Evolutionary conservation across 257 asterid genomes (phyloP), one percentile per base, ranked within the genome.

Genomic region (Solanum pennellii): DNA sequence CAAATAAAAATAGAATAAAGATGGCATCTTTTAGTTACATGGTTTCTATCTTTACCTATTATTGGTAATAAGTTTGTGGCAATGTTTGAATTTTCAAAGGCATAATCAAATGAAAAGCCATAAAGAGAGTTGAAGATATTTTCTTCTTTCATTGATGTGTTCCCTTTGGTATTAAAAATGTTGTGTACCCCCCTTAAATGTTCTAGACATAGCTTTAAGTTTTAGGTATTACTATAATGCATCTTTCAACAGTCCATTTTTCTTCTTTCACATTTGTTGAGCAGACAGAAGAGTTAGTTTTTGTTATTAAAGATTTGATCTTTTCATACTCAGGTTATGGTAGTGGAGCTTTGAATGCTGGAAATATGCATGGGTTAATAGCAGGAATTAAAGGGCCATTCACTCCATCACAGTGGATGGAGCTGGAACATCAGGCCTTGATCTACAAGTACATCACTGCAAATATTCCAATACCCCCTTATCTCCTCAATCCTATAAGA

Each of bases 401-500:
- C 52, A 93, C 95, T 29, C 91, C 98, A 52, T 94, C 98, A 42
- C 98, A 94, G 47, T 92, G 96, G 95, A 92, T 92, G 94, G 98
- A 95, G 87, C 82, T 95, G 12, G 98, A 94, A 87, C 98, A 93
- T 13, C 98, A 95, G 88, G 96, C 98, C 9, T 91, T 94, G 98
- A 95, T 95, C 93, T 95, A 94, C 90, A 95, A 94, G 88, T 93
- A 94, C 88, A 93, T 95, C 71, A 90, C 88, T 82, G 94, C 96
- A 8, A 95, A 92, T 93, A 93, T 94, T 1, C 98, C 96, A 5
- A 90, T 94, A 41, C 97, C 98, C 83, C 90, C 95, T 62, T 90
- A 91, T 89, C 98, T 95, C 8, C 93, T 95, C 83, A 92, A 88
- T 68, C 98, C 98, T 89, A 94, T 95, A 86, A 87, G 93, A 71